Base-by-base conservation (phyloP, 768 basidiomycete genomes). In the Collybiopsis confluens region DNA sequence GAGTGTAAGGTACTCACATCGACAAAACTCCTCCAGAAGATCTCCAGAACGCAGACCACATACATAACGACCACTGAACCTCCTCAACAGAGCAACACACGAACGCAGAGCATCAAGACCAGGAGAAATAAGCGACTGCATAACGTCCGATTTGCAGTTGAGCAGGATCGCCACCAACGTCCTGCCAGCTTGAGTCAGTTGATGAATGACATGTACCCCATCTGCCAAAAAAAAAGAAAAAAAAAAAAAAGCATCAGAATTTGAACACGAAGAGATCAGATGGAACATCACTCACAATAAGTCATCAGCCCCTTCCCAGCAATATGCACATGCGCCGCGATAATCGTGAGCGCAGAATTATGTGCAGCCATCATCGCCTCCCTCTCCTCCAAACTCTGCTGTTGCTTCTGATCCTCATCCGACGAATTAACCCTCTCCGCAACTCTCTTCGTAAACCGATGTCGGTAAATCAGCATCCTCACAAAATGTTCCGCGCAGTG, bases 141-240 rank as follows among this genome's bases (percentile, higher is more conserved):
- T 67, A 10, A 76, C 75, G 48, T 90, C 88, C n/a, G 82, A 81
- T 63, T 92, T 90, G 72, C 92, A 93, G 65, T 91, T 91, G 47
- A 96, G 76, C 23, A 96, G 75, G 56, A 95, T 82, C 13, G 92
- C 91, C 51, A 96, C 82, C 16, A 97, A 76, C 2, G 94, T 94
- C 46, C 94, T 82, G 7, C 94, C 94, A 21, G 93, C 93, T 64
- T 95, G 92, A 3, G 93, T 95, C 55, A 96, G 74, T 67, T 97
- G 94, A 65, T 97, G 93, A 43, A 97, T 96, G 56, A 95, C 92
- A 66, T 95, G 92, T 1, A 96, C 92, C 2, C 93, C 93, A 68
- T 93, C 92, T 94, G 62, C 3, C 23, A 6, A 53, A 35, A 18
- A n/a, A 33, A 30, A 26, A 6, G 54, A 35, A 18, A n/a, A 33